Conservation (phyloP, 192 early-diverging fungal species). For the Ambispora gerdemannii region DNA sequence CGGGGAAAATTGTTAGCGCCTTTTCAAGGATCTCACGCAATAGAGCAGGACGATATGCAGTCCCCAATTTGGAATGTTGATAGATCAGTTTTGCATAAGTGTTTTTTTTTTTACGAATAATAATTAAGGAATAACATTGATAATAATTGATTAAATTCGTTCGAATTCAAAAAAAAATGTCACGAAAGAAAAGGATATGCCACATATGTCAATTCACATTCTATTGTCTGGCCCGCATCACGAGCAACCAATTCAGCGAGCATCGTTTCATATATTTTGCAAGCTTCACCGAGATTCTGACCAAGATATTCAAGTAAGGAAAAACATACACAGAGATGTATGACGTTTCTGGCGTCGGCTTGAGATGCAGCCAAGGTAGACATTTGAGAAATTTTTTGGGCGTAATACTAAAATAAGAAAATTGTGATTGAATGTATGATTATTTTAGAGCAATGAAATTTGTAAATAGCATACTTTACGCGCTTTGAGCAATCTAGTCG, state of each 20-base stretch:
- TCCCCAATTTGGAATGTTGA: constrained; percentile 29
- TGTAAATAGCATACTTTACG: constrained; percentile 34
- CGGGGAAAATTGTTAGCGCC: constrained; percentile 51
- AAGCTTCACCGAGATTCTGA: constrained; percentile 34
- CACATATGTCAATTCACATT: constrained; percentile 38
- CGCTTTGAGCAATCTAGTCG: constrained; percentile 33
- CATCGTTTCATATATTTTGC: constrained; percentile 35
- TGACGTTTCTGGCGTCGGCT: constrained; percentile 24
- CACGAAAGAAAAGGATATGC: constrained; percentile 33
- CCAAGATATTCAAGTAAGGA: constrained; percentile 40
- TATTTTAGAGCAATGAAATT: not conserved
- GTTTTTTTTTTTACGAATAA: not conserved
- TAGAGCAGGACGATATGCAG: constrained; percentile 43
- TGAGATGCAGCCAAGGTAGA: constrained; percentile 29
- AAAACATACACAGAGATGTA: constrained; percentile 33
- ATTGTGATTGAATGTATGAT: not conserved
- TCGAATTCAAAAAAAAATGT: not conserved
- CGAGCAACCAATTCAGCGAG: constrained; percentile 26
- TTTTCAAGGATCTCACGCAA: constrained; percentile 44
- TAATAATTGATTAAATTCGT: not conserved
- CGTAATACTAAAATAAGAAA: constrained; percentile 34
- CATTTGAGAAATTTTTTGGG: constrained; percentile 36
- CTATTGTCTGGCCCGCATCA: constrained; percentile 31
- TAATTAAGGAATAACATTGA: not conserved
- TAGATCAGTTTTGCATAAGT: constrained; percentile 37